Percentiles rank a stretch among this genome's conserved stretches.
Conservation (phyloP, 2,329 filamentous ascomycete species). For the Fusarium udum region DNA sequence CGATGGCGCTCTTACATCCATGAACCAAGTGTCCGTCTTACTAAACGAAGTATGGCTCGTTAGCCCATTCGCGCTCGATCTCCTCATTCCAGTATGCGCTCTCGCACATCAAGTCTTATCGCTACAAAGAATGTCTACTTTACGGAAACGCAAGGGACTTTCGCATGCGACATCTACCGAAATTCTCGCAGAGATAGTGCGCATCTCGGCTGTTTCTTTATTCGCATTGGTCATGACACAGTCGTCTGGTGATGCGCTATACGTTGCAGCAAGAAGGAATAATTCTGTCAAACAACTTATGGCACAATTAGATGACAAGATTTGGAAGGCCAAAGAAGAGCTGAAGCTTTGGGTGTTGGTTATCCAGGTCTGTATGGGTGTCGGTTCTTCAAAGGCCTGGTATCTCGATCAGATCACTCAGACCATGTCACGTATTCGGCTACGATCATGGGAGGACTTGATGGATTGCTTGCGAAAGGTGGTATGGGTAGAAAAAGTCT, state of each 20-base stretch:
- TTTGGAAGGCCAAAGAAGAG: slow-evolving; percentile 7
- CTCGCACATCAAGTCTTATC: slow-evolving; percentile 22
- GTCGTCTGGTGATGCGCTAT: slow-evolving; percentile 18
- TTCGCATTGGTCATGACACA: slow-evolving; percentile 15
- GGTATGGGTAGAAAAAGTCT: slow-evolving; percentile 18
- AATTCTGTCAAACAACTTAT: not conserved
- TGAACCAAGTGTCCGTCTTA: not conserved
- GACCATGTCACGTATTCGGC: not conserved
- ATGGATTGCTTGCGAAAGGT: slow-evolving; percentile 8
- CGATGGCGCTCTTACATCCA: not conserved
- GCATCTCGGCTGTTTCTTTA: slow-evolving; percentile 11
- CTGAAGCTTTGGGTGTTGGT: slow-evolving; percentile 29
- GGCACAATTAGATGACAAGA: not conserved
- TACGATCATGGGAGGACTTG: slow-evolving; percentile 12
- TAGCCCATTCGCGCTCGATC: not conserved
- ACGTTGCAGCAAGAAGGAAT: not conserved
- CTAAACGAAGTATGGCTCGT: slow-evolving; percentile 12
- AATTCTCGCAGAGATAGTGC: slow-evolving; percentile 24
- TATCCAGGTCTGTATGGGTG: slow-evolving; percentile 10
- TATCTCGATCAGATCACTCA: slow-evolving; percentile 9
- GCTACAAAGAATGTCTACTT: not conserved
- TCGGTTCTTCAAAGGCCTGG: slow-evolving; percentile 1
- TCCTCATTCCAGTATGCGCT: slow-evolving; percentile 20
- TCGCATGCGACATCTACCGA: not conserved
- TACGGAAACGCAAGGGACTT: accelerated